Base-by-base conservation (phyloP, 2,329 filamentous ascomycete genomes). In the Bipolaris gigantea region DNA sequence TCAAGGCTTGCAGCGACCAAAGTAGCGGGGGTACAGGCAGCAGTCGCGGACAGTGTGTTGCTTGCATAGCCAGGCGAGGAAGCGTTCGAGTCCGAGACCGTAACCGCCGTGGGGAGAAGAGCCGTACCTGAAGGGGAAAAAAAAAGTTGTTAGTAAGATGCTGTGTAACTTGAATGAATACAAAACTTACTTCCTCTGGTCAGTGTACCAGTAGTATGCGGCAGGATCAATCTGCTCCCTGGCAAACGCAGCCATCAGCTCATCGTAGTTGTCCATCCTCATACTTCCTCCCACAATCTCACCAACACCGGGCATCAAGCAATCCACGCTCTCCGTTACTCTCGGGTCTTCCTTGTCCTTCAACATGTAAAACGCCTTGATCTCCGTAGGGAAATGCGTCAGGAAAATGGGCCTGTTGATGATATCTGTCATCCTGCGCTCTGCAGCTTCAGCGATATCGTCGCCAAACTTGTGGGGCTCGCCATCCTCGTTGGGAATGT, bases 311-410 rank as follows among this genome's bases (percentile, higher is more conserved):
- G 94, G 94, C 92, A 99, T 88, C 59, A 89, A 73, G 55, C 84
- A 83, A 62, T 99, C 94, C 13, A 97, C 93, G 58, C 86, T 91
- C 81, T 99, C 93, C 0, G 94, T 99, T 25, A 97, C 91, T 23
- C 92, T 85, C 27, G 77, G 79, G 72, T 99, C 94, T 27, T 83
- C 77, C 39, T 82, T 80, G 66, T 93, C 94, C 77, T 89, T 92
- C 78, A 92, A 88, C 94, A 99, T 99, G 83, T 99, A 99, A 76
- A 99, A 99, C 1, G 94, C 89, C 83, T 99, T 99, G 83, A 99
- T 96, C 79, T 93, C 91, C 55, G 87, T 87, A 18, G 94, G 94
- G 85, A 99, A 99, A 78, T 97, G 93, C 2, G 93, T 97, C 38
- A 97, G 83, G 81, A 97, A 90, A 76, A 99, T 96, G 58, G 94